A percentile compares a stretch with the other conserved stretches of the same genome.
Conservation (phyloP, 1,284 basidiomycete genomes). For the Tremellales sp. region DNA sequence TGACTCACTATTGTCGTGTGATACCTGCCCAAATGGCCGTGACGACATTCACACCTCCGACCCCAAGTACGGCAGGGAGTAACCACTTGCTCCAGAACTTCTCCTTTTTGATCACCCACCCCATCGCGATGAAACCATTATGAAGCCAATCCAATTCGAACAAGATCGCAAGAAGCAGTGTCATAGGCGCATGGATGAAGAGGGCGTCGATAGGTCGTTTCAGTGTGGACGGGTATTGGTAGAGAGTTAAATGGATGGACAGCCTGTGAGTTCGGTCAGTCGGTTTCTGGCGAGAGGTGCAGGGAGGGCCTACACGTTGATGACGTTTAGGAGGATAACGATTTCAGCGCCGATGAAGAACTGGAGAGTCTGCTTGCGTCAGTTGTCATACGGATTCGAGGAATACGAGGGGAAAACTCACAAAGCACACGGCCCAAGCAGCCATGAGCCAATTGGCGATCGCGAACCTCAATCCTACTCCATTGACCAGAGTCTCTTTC, state of each 20-base stretch:
- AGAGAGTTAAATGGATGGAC: constrained; percentile 44
- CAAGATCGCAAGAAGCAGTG: constrained; percentile 51
- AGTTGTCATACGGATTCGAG: background rate
- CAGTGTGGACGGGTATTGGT: constrained; percentile 39
- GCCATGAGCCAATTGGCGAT: constrained; percentile 78
- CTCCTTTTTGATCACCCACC: constrained; percentile 46
- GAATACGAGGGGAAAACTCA: constrained; percentile 45
- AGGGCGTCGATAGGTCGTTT: constrained; percentile 51
- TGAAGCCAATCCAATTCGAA: constrained; percentile 51
- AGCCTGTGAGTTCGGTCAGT: constrained; percentile 19
- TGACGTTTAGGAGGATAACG: constrained; percentile 39
- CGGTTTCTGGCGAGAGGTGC: background rate
- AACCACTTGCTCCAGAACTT: constrained; percentile 30
- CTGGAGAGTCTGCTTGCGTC: constrained; percentile 39
- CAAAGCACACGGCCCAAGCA: constrained; percentile 76
- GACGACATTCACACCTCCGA: constrained; percentile 38
- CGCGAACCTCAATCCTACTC: constrained; percentile 71
- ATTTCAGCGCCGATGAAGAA: constrained; percentile 44
- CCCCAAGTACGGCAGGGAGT: constrained; percentile 38
- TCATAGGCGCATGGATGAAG: constrained; percentile 53
- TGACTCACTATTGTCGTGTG: constrained; percentile 35
- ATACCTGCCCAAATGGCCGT: constrained; percentile 38
- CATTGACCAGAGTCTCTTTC: constrained; percentile 69
- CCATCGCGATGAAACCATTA: constrained; percentile 51
- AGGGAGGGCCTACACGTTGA: constrained; percentile 39